phyloP scores from a whole-genome alignment of 306 rosid genomes.

The Sphenostylis stenocarpa region DNA sequence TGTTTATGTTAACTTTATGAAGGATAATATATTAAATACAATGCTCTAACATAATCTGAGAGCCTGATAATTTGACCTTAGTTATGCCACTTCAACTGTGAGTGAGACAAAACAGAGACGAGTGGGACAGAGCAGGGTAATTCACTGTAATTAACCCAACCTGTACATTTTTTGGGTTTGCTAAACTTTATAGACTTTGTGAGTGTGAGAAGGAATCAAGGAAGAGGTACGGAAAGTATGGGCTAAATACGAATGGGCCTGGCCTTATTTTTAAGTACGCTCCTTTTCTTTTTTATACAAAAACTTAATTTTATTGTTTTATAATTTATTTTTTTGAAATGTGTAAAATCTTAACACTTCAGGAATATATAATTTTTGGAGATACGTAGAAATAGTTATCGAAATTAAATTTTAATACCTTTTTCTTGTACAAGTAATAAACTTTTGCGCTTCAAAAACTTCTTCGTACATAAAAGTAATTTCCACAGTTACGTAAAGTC shows the following conservation, averaged over 20 bases:
- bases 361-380: no score
- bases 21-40: neutral
- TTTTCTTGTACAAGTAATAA: neutral
- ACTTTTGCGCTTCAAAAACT: neutral
- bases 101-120: neutral
- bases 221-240: neutral
- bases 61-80: neutral
- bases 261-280: neutral
- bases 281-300: neutral
- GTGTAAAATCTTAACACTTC: no score
- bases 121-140: neutral
- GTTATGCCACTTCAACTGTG: neutral
- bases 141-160: neutral
- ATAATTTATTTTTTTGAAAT: neutral
- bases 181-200: no score
- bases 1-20: neutral
- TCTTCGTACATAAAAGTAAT: no score
- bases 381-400: no score
- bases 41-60: neutral
- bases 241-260: neutral
- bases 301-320: neutral
- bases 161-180: neutral
- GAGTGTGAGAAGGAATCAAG: neutral
- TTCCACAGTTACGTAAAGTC: no score
- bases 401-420: no score